Base-by-base conservation (phyloP, 2,329 filamentous ascomycete genomes). In the Tolypocladium endophyticum region DNA sequence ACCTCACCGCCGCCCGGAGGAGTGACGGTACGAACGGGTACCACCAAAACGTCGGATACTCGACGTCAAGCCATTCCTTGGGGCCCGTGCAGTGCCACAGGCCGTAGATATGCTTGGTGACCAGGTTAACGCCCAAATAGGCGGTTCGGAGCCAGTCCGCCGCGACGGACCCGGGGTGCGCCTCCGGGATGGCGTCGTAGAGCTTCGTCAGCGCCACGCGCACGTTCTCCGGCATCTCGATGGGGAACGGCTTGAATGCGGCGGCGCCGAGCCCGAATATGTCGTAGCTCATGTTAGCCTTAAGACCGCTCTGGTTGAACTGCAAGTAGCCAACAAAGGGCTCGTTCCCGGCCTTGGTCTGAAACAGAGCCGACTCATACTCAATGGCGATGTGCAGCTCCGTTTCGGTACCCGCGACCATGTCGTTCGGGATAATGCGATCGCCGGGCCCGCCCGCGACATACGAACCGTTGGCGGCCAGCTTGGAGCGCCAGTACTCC, bases 291-390 rank as follows among this genome's bases (percentile, higher is more conserved):
- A 70, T 61, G 12, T 55, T 63, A 11, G 66, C 62, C 12, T 65
- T 68, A 56, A 67, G 65, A 16, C 64, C 64, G 16, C 64, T 63
- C 25, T 64, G 63, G 50, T 68, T 68, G 60, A 72, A 76, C 45
- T 68, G 63, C 39, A 73, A 60, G 65, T 70, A 72, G 57, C 68
- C 68, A 35, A 74, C 65, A 59, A 67, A 76, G 6, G 65, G 63
- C 47, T 72, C 67, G 63, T 75, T 73, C 23, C 68, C 72, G 12
- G 71, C 70, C 62, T 69, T 71, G 45, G 73, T 73, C 61, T 77
- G 75, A 63, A 76, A 77, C 39, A 77, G 63, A 47, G 68, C 60
- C 23, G 73, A 74, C 59, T 76, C 72, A 64, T 76, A 76, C 60
- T 77, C 75, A 59, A 77, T 68, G 39, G 70, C 68, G 16, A 76